Evolutionary conservation across 257 asterid species (phyloP), one percentile per base, ranked within the genome.

Genomic region (Solanum ossicruentum): DNA sequence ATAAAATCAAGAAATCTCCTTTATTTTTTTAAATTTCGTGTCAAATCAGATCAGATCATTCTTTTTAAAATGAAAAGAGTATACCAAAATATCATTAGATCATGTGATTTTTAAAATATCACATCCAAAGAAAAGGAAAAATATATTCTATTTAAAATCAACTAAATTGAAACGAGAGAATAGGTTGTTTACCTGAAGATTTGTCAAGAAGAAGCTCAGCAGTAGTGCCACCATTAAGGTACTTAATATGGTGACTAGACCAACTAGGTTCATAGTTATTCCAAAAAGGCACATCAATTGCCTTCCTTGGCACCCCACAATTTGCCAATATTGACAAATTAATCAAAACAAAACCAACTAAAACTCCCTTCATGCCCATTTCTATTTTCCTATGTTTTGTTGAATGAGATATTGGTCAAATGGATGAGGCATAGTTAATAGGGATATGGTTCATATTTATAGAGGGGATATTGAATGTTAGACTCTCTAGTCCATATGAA

Each of bases 231-330:
- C 84, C 86, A 71, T 84, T 86, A 63, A 81, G 79, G 88, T 87
- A 89, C 52, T 81, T 85, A 88, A 89, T 89, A 80, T 87, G 91
- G 84, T 89, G 84, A 52, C 81, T 13, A 47, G 90, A 82, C 91
- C 91, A 89, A 70, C 87, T 80, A 0, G 90, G 88, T 13, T 43
- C 88, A 81, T 89, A 89, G 81, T 89, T 87, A 52, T 32, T 82
- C 78, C 84, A 69, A 55, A 89, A 89, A 16, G 89, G 87, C 1
- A 89, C 91, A 57, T 87, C 88, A 65, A 89, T 85, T 26, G 88
- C 85, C 45, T 75, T 85, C 78, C 82, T 84, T 8, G 85, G 88
- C 39, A 67, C 89, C 16, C 78, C 88, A 26, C 86, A 88, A 60
- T 56, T 61, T 21, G 56, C 85, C 47, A 66, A 20, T 39, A 69